Conservation (phyloP, 305 asterid species). For the Ilex paraguariensis region DNA sequence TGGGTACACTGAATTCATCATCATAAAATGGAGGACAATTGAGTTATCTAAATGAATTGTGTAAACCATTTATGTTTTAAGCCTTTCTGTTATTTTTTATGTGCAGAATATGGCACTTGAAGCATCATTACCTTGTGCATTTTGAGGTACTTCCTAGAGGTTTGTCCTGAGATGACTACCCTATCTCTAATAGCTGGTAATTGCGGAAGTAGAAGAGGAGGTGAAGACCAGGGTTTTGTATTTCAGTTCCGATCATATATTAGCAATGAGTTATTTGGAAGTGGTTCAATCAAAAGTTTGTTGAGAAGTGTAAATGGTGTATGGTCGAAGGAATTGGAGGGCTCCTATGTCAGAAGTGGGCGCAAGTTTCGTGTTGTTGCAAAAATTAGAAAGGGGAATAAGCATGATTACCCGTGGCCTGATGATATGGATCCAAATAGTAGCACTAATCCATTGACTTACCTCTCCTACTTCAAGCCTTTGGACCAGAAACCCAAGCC, state of each 20-base stretch:
- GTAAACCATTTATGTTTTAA: no score
- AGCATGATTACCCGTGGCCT: conserved; percentile 43
- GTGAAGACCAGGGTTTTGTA: conserved; percentile 21
- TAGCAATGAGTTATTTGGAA: conserved; percentile 23
- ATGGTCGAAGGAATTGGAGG: conserved; percentile 16
- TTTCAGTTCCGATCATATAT: conserved; percentile 10
- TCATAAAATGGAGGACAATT: no score
- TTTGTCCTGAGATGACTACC: conserved; percentile 30
- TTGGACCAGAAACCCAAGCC: conserved; percentile 39
- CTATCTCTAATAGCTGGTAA: conserved; percentile 37
- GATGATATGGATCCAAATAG: conserved; percentile 34
- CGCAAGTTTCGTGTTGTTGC: conserved; percentile 18
- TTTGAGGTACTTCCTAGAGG: no score
- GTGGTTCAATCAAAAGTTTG: conserved; percentile 19
- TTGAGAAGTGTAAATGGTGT: conserved; percentile 12
- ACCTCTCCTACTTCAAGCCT: conserved; percentile 44
- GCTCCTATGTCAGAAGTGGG: conserved; percentile 18
- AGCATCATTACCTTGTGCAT: conserved; percentile 1
- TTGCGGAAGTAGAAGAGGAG: conserved; percentile 24
- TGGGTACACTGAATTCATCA: no score
- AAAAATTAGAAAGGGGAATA: conserved; percentile 30
- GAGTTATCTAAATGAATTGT: no score
- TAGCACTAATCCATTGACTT: conserved; percentile 17
- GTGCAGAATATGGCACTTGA: conserved; percentile 11
- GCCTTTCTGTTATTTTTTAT: no score